Base-by-base conservation (phyloP, 1,284 basidiomycete species). In the Ganoderma lucidum region DNA sequence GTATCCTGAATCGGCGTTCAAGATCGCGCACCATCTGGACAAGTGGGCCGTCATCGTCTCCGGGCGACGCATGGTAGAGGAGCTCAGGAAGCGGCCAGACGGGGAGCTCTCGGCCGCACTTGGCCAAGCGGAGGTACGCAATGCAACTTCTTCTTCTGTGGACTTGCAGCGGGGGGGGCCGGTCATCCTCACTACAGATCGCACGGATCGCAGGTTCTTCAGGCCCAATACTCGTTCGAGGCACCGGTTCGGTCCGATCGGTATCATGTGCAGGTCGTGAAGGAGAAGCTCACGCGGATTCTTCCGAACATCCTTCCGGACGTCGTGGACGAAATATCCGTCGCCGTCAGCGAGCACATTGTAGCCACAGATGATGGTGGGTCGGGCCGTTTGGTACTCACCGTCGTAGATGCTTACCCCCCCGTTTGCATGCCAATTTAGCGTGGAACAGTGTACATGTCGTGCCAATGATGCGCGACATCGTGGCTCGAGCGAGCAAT, bases 401-500 rank as follows among this genome's bases (percentile, higher is more conserved):
- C 15, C 12, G 12, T 41, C 12, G n/a, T n/a, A 6, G 14, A 28
- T 45, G 23, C 30, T 62, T 5, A 62, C 42, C 9, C 17, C 9
- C 17, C 23, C 45, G 2, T 48, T 9, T 10, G 59, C 23, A 23
- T 23, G 23, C 23, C 12, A 9, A 37, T 28, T 3, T 41, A 70
- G 71, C 64, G 15, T 72, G 71, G 69, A 32, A 23, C 8, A 30
- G n/a, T 9, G 53, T 70, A 23, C 37, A 64, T 4, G 62, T 61
- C 17, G 19, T 67, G 44, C 30, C 42, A 8, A 41, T 63, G 5
- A 51, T 64, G 28, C 65, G 51, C 53, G 39, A 69, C 41, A 68
- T 72, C 35, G 63, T 72, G 30, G 66, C 63, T 9, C 56, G 68
- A 6, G 64, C 65, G 23, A 84, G 80, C 69, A 86, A 85, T 23